Percentiles rank a stretch among this genome's conserved stretches.
phyloP scores from a whole-genome alignment of 208 protist genomes.

The Porcisia deanei region DNA sequence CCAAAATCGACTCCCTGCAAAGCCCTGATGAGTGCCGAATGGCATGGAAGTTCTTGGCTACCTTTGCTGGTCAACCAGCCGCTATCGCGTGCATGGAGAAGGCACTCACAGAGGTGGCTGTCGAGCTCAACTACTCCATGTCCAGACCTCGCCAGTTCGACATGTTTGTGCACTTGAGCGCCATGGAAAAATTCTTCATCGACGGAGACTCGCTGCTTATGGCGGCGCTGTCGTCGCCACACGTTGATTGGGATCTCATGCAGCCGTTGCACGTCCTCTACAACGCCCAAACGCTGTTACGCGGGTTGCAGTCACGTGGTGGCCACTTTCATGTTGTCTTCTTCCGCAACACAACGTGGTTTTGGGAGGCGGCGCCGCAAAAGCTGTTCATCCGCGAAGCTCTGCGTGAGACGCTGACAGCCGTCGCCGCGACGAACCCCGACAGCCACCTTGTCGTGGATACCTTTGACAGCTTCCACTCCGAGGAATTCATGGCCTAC shows the following conservation, averaged over 20 bases:
- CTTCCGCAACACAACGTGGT: conserved; percentile 70
- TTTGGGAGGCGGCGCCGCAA: conserved; percentile 75
- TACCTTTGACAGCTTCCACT: conserved; percentile 76
- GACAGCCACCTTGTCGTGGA: conserved; percentile 43
- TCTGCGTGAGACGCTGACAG: conserved; percentile 47
- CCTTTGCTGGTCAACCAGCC: conserved; percentile 25
- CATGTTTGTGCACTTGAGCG: conserved; percentile 91
- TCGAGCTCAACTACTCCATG: conserved; percentile 80
- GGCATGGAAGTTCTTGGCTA: conserved; percentile 81
- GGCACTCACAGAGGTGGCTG: conserved; percentile 44
- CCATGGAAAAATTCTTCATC: conserved; percentile 92
- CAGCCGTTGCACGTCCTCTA: conserved; percentile 88
- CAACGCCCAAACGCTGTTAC: conserved; percentile 83
- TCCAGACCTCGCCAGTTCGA: conserved; percentile 85
- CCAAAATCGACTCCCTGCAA: conserved; percentile 43
- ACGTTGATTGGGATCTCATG: conserved; percentile 88
- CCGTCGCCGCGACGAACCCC: conserved; percentile 39
- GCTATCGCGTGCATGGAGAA: conserved; percentile 42
- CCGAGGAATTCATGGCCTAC: conserved; percentile 59
- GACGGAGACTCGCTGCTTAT: conserved; percentile 92
- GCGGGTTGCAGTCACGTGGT: conserved; percentile 65
- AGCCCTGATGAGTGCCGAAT: conserved; percentile 68
- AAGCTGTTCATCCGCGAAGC: conserved; percentile 87
- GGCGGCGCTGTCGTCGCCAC: conserved; percentile 66
- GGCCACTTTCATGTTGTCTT: conserved; percentile 88